Conservation (phyloP, 257 asterid species). For the Gardenia jasminoides region DNA sequence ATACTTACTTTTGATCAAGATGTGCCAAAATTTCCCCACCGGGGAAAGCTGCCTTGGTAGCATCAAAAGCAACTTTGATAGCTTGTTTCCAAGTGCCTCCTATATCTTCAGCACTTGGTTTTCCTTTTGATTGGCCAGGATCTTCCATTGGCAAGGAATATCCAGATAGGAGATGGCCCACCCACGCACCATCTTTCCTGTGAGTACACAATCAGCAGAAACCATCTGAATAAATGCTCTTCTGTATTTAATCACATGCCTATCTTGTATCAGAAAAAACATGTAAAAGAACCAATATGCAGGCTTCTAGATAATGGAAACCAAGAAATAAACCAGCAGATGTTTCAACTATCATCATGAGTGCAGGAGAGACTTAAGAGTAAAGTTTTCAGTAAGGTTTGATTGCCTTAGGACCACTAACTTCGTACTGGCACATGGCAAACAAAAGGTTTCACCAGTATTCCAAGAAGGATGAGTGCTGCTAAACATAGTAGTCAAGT, state of each 20-base stretch:
- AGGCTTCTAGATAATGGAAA: neutral
- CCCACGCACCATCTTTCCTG: slow-evolving; percentile 81
- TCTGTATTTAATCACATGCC: neutral
- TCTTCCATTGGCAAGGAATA: slow-evolving; percentile 96
- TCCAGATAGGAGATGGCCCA: slow-evolving; percentile 92
- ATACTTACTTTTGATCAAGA: slow-evolving; percentile 92
- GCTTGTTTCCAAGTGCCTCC: slow-evolving; percentile 92
- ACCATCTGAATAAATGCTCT: neutral
- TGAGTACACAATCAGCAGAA: slow-evolving; percentile 14
- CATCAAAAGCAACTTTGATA: slow-evolving; percentile 71
- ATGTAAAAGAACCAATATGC: neutral
- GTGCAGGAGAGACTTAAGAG: neutral
- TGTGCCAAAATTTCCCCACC: slow-evolving; percentile 85
- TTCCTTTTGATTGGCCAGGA: slow-evolving; percentile 62
- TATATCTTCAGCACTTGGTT: slow-evolving; percentile 43
- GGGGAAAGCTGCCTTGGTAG: slow-evolving; percentile 81
- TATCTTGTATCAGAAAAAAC: neutral
- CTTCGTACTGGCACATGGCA: neutral
- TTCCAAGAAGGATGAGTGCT: neutral
- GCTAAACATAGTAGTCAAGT: neutral
- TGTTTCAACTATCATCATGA: too few relatives aligned
- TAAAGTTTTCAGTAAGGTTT: neutral
- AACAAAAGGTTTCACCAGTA: neutral
- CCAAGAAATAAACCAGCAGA: neutral
- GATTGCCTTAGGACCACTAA: neutral